Evolutionary conservation across 164 flowering plant genomes (phyloP).

Genomic region (Vitis labrusca): DNA sequence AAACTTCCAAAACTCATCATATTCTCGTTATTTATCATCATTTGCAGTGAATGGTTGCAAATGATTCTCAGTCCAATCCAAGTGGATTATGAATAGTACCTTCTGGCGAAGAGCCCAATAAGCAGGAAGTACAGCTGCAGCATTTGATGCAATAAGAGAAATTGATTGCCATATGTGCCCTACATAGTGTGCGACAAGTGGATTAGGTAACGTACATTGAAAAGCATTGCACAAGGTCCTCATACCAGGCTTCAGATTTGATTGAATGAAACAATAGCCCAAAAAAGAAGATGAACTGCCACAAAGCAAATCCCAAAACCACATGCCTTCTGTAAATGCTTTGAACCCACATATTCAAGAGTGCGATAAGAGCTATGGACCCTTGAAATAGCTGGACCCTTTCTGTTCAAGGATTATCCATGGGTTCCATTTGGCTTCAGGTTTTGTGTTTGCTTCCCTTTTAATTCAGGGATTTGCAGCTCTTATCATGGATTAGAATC

Average conservation of each 20-base stretch:
- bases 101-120: constrained; percentile 78
- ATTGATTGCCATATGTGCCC: constrained; percentile 80
- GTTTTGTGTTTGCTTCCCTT: neutral
- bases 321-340: no score
- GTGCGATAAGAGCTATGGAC: no score
- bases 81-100: constrained; percentile 35
- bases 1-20: neutral
- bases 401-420: neutral
- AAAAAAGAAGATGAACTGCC: neutral
- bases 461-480: neutral
- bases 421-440: neutral
- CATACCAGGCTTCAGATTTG: neutral
- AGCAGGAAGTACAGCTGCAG: constrained; percentile 90
- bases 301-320: neutral
- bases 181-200: constrained; percentile 34
- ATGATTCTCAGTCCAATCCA: neutral
- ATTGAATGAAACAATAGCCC: neutral
- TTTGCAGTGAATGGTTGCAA: neutral
- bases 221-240: no score
- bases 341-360: no score
- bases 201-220: constrained; percentile 1
- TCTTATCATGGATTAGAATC: neutral
- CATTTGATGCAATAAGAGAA: constrained; percentile 88
- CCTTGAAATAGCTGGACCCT: no score
- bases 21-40: neutral